Base-by-base conservation (phyloP, 1,284 basidiomycete genomes). In the Trichosporon faecale region DNA sequence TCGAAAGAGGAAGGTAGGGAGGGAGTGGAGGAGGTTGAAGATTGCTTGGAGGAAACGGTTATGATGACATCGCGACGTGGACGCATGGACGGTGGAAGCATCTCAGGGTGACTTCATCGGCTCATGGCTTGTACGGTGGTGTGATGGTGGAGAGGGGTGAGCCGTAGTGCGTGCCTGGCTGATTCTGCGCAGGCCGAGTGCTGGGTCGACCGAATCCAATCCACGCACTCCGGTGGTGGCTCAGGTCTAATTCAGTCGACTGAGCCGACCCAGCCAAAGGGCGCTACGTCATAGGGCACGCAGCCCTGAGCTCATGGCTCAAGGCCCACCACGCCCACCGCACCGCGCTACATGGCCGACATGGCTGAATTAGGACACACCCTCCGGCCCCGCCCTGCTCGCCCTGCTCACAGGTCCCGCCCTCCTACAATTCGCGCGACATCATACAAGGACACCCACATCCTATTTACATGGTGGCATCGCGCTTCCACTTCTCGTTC, bases 331-430 rank as follows among this genome's bases (percentile, higher is more conserved):
- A 9, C 49, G 49, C 49, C 49, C 49, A 52, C 49, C 49, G 49
- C 49, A 52, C 49, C 49, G 49, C 18, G 7, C 49, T 25, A 46
- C 25, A 27, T n/a, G 23, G 5, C 8, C 21, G 25, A 64, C 63
- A 64, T 64, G 63, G 37, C 63, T 64, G 57, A 61, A 61, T 33
- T 61, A 61, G 57, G 57, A 61, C 57, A 61, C 27, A 29, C 18
- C 57, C 57, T 61, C 27, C 27, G 57, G 29, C 27, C 57, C 57
- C 57, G 18, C n/a, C n/a, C n/a, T n/a, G n/a, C n/a, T n/a, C n/a
- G 29, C 57, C 27, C 57, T 31, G 14, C 57, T 3, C 57, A 12
- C n/a, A 31, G 35, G 29, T 11, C 57, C 57, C 27, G 27, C n/a
- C n/a, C n/a, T 31, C 9, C 57, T 23, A 33, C 57, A 33, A 61